A percentile compares a stretch with the other conserved stretches of the same genome.
phyloP scores from a whole-genome alignment of 768 basidiomycete genomes.

The Collybia nuda region DNA sequence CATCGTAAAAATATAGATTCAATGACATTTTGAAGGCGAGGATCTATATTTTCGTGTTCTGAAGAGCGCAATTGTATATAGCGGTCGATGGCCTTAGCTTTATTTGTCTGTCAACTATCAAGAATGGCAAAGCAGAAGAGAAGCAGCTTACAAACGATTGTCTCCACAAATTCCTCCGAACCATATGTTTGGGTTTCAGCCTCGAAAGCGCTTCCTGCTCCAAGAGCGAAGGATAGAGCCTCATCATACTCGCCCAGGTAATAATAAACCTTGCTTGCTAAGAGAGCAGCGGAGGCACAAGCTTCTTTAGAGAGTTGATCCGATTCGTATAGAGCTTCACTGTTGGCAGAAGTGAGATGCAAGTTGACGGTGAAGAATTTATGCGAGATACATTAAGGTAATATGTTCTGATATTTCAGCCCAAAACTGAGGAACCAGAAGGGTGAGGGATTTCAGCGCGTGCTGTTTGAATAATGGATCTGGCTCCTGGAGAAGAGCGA shows the following conservation, averaged over 20 bases:
- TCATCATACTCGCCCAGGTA: conserved; percentile 96
- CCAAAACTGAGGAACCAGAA: conserved; percentile 94
- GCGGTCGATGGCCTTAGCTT: conserved; percentile 95
- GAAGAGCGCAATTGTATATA: conserved; percentile 75
- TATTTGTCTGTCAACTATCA: conserved; percentile 4
- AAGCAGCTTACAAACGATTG: conserved; percentile 79
- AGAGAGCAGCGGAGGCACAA: conserved; percentile 81
- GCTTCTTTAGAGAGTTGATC: conserved; percentile 71
- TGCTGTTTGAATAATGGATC: conserved; percentile 87
- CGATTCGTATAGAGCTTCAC: conserved; percentile 89
- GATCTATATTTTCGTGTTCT: conserved; percentile 72
- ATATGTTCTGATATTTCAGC: conserved; percentile 97
- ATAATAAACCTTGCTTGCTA: conserved; percentile 98
- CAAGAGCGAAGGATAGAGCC: conserved; percentile 91
- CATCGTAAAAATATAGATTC: conserved; percentile 88
- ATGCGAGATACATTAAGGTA: conserved; percentile 70
- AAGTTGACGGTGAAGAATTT: conserved; percentile 7
- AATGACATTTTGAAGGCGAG: conserved; percentile 79
- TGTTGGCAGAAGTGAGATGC: conserved; percentile 29
- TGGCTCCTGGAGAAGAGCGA: conserved; percentile 89
- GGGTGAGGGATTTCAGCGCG: conserved; percentile 81
- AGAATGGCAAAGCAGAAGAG: not conserved
- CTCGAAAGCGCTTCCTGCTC: conserved; percentile 86
- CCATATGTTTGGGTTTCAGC: conserved; percentile 60
- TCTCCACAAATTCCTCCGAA: conserved; percentile 89